A percentile compares a stretch with the other conserved stretches of the same genome.
phyloP scores from a whole-genome alignment of 2,329 filamentous ascomycete genomes.

The Grosmannia huntii region DNA sequence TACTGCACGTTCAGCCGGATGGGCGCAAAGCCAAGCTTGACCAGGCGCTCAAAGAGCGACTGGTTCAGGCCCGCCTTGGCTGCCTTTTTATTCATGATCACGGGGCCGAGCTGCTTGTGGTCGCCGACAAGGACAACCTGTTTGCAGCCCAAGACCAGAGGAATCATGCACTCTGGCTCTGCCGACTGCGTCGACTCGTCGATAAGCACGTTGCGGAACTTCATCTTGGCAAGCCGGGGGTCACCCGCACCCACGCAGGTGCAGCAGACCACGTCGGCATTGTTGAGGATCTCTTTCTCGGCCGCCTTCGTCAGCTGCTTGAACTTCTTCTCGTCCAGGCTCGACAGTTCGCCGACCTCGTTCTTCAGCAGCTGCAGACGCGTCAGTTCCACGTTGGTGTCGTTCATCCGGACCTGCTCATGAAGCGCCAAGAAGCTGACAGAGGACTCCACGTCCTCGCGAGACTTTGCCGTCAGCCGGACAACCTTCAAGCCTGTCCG shows the following conservation, averaged over 20 bases:
- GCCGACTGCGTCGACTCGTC: conserved; percentile 98
- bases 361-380: conserved; percentile 90
- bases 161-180: conserved; percentile 98
- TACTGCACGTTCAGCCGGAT: conserved; percentile 96
- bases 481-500: conserved; percentile 91
- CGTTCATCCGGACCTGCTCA: conserved; percentile 94
- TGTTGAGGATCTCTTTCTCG: conserved; percentile 87
- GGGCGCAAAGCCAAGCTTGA: conserved; percentile 78
- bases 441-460: conserved; percentile 97
- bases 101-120: conserved; percentile 92
- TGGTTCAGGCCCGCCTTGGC: conserved; percentile 96
- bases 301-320: conserved; percentile 89
- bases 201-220: conserved; percentile 95
- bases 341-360: conserved; percentile 81
- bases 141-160: conserved; percentile 91
- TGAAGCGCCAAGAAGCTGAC: conserved; percentile 92
- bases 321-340: conserved; percentile 96
- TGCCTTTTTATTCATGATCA: conserved; percentile 99
- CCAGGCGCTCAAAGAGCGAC: conserved; percentile 93
- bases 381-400: conserved; percentile 84
- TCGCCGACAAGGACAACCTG: conserved; percentile 98
- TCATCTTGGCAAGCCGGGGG: conserved; percentile 88
- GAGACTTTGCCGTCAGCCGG: conserved; percentile 94
- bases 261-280: conserved; percentile 96
- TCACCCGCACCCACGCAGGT: conserved; percentile 97